phyloP scores from a whole-genome alignment of 108 stramenopile species.

The Cylindrotheca closterium region DNA sequence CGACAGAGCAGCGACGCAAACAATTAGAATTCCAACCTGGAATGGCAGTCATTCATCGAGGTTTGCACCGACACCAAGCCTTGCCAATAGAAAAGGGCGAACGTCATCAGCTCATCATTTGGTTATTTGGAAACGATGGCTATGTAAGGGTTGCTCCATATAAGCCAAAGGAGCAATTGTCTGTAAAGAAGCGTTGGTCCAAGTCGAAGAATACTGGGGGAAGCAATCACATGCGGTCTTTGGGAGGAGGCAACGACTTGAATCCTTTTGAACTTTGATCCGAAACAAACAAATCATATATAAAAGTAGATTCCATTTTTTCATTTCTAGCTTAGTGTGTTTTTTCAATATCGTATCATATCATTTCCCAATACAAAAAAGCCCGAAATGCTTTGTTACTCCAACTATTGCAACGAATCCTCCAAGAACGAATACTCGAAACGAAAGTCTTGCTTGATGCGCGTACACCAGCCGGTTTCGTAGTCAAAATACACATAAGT shows the following conservation, averaged over 20 bases:
- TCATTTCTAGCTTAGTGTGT: no score
- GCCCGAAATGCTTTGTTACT: no score
- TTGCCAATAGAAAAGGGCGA: slow-evolving; percentile 34
- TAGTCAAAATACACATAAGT: slow-evolving; percentile 99
- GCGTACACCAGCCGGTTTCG: slow-evolving; percentile 97
- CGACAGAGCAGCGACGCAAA: neutral
- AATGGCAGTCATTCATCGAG: slow-evolving; percentile 57
- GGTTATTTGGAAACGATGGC: slow-evolving; percentile 49
- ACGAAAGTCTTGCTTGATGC: slow-evolving; percentile 96
- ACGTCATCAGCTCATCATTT: slow-evolving; percentile 54
- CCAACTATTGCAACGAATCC: slow-evolving; percentile 78
- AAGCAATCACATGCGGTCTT: no score
- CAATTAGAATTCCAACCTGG: slow-evolving; percentile 44
- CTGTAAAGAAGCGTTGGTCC: slow-evolving; percentile 24
- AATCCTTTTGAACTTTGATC: no score
- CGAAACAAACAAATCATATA: no score
- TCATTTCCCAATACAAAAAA: no score
- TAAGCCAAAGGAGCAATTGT: slow-evolving; percentile 4
- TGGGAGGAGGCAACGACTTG: no score
- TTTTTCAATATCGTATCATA: no score
- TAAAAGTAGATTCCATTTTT: no score
- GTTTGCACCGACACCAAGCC: slow-evolving; percentile 42
- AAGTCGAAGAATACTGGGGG: neutral
- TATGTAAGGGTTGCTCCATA: slow-evolving; percentile 21
- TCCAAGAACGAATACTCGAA: slow-evolving; percentile 98